Conservation (phyloP, 805 yeast species). For the Jamesozyma rosinii region DNA sequence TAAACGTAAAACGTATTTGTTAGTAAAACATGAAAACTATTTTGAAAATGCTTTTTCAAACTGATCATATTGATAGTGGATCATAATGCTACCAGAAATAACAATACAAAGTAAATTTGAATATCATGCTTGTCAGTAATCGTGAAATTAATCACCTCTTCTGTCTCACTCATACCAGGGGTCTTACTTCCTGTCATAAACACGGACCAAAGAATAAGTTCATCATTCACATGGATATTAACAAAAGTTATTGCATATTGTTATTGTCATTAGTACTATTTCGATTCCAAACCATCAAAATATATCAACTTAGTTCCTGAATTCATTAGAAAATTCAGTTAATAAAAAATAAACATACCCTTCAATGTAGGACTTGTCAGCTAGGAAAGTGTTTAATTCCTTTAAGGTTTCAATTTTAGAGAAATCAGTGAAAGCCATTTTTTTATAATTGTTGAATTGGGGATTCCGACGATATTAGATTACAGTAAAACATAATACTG, state of each 20-base stretch:
- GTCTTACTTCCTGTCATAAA: conserved; percentile 86
- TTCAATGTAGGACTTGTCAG: conserved; percentile 88
- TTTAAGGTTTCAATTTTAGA: conserved; percentile 65
- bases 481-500: neutral
- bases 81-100: no score
- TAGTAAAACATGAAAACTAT: conserved; percentile 1
- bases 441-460: conserved; percentile 5
- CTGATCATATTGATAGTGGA: no score
- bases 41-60: no score
- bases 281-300: no score
- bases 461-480: neutral
- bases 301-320: no score
- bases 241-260: no score
- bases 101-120: neutral
- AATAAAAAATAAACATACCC: conserved; percentile 74
- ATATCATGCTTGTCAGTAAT: conserved; percentile 28
- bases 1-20: conserved; percentile 1
- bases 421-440: conserved; percentile 74
- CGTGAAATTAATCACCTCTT: conserved; percentile 32
- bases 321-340: no score
- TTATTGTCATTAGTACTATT: no score
- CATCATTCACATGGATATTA: conserved; percentile 10
- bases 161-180: conserved; percentile 88
- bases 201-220: conserved; percentile 18
- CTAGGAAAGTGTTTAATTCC: conserved; percentile 75